phyloP scores from a whole-genome alignment of 768 basidiomycete species.

The Coprinopsis cinerea region DNA sequence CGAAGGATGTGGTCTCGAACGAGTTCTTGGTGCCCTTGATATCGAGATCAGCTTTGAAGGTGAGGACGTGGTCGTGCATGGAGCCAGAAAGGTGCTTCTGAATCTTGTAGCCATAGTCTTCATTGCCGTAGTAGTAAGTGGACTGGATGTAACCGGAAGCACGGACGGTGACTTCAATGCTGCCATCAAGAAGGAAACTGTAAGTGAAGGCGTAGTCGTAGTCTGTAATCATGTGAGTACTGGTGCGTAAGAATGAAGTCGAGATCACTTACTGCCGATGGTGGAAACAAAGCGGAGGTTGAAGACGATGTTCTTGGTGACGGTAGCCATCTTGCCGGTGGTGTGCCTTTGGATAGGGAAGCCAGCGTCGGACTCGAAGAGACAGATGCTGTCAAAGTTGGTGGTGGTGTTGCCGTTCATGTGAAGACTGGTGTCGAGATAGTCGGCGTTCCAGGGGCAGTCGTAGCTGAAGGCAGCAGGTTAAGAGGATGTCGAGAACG shows the following conservation, averaged over 20 bases:
- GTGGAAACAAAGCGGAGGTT: constrained; percentile 5
- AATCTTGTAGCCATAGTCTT: constrained; percentile 3
- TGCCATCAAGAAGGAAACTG: constrained; percentile 3
- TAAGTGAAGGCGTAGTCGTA: constrained; percentile 5
- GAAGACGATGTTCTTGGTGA: constrained; percentile 6
- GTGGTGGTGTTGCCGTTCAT: constrained; percentile 3
- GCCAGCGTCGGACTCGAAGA: constrained; percentile 5
- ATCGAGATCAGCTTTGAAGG: constrained; percentile 6
- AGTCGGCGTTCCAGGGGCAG: constrained; percentile 4
- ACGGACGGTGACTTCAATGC: constrained; percentile 3
- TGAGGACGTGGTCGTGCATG: constrained; percentile 7
- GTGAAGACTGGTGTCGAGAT: constrained; percentile 1
- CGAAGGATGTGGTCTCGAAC: constrained; percentile 1
- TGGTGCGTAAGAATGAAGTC: too few relatives aligned
- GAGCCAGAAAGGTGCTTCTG: constrained; percentile 4
- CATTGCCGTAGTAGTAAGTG: not conserved
- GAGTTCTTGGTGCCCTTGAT: constrained; percentile 6
- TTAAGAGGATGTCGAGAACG: not conserved
- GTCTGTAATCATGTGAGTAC: too few relatives aligned
- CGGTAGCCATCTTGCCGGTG: not conserved
- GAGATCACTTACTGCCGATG: too few relatives aligned
- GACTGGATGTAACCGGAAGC: constrained; percentile 5
- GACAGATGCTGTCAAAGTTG: not conserved
- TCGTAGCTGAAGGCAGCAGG: not conserved
- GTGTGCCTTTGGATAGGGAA: constrained; percentile 4